A percentile compares a stretch with the other conserved stretches of the same genome.
phyloP scores from a whole-genome alignment of 345 rosid genomes.

The Gossypium raimondii region DNA sequence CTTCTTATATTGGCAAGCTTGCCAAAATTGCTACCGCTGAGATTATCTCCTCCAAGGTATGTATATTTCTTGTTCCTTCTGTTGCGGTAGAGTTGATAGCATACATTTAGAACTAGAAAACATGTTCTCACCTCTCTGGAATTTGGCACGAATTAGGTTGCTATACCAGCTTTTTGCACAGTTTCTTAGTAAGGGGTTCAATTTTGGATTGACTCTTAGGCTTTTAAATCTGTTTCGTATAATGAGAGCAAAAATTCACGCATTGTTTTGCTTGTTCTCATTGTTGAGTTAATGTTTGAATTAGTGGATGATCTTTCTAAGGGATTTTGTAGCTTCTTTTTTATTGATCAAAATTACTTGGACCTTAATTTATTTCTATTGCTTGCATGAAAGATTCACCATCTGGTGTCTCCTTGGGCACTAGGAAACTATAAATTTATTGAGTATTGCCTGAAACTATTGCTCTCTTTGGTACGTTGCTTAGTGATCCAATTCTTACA shows the following conservation, averaged over 20 bases:
- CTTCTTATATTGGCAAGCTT: slow-evolving; percentile 69
- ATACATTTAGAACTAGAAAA: not conserved
- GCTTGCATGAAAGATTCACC: not conserved
- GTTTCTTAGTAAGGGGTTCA: not conserved
- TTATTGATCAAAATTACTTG: not conserved
- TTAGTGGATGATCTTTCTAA: not conserved
- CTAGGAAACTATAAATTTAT: not conserved
- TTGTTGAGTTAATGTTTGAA: not conserved
- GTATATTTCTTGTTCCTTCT: not conserved
- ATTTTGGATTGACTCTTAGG: not conserved
- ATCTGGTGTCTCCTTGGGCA: not conserved
- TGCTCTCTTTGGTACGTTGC: not conserved
- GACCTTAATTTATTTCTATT: not conserved
- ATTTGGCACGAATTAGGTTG: not conserved
- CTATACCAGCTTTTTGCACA: not conserved
- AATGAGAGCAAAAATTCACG: not conserved
- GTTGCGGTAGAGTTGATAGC: not conserved
- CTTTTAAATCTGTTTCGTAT: not conserved
- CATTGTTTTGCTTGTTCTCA: not conserved
- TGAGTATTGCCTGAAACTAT: not conserved
- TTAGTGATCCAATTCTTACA: not conserved
- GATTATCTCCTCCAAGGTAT: slow-evolving; percentile 88
- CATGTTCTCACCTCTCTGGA: not conserved
- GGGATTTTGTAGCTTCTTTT: not conserved
- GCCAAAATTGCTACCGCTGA: slow-evolving; percentile 91